phyloP scores from a whole-genome alignment of 495 filamentous ascomycete species.

The Tirmania nivea region DNA sequence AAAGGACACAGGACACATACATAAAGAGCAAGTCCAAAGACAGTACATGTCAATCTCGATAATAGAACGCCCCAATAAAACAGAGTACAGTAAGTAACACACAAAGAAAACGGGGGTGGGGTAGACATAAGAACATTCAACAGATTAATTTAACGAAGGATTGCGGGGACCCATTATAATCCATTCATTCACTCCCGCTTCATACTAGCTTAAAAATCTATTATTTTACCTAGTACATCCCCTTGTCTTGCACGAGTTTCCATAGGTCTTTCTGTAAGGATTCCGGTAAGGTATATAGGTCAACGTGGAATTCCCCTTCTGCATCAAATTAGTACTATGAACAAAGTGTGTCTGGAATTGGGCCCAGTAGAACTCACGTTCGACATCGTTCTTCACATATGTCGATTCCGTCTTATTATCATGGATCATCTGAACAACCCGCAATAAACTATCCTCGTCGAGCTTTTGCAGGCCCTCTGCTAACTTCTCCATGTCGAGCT shows the following conservation, averaged over 20 bases:
- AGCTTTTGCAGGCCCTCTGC: constrained; percentile 78
- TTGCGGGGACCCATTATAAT: too few species aligned
- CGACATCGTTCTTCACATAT: constrained; percentile 91
- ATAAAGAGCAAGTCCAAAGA: too few species aligned
- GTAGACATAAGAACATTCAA: too few species aligned
- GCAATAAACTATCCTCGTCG: constrained; percentile 69
- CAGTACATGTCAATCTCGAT: too few species aligned
- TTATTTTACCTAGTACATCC: background rate
- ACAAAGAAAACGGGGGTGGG: too few species aligned
- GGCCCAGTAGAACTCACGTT: constrained; percentile 36
- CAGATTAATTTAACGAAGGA: too few species aligned
- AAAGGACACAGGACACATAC: too few species aligned
- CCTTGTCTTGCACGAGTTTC: constrained; percentile 23
- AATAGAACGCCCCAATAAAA: too few species aligned
- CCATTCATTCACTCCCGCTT: too few species aligned
- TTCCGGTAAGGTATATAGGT: constrained; percentile 87
- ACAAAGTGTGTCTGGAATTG: background rate
- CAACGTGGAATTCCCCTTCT: constrained; percentile 97
- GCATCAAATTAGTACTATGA: constrained; percentile 9
- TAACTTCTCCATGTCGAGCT: constrained; percentile 88
- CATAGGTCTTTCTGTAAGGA: constrained; percentile 68
- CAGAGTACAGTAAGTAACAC: too few species aligned
- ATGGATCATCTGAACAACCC: constrained; percentile 93
- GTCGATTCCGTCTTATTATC: constrained; percentile 83
- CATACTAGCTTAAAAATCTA: too few species aligned